Percentiles rank a stretch among this genome's conserved stretches.
Evolutionary conservation across 345 rosid genomes (phyloP).

Genomic region (Tarenaya hassleriana): DNA sequence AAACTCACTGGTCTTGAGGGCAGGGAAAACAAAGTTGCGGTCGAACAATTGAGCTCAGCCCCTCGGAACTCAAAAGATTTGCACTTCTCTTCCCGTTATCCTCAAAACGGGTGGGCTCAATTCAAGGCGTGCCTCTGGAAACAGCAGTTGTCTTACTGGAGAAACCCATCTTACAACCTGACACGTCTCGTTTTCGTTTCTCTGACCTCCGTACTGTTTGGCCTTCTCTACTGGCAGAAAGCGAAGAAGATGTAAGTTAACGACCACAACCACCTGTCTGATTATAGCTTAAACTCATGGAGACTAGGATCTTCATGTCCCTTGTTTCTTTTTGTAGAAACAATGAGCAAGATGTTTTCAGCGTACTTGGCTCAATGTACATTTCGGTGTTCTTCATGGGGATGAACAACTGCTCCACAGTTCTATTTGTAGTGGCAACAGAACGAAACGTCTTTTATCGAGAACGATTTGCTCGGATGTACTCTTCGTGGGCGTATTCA

Average conservation of each 20-base stretch:
- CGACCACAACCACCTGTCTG: too few species aligned
- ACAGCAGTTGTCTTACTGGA: slow-evolving; percentile 53
- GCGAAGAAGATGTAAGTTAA: slow-evolving; percentile 45
- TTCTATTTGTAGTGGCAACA: slow-evolving; percentile 25
- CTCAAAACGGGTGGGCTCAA: slow-evolving; percentile 39
- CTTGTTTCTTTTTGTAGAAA: slow-evolving; percentile 21
- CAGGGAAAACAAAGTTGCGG: slow-evolving; percentile 32
- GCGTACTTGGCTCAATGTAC: slow-evolving; percentile 32
- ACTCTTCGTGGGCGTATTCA: slow-evolving; percentile 42
- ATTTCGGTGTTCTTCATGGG: slow-evolving; percentile 27
- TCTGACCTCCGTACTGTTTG: slow-evolving; percentile 32
- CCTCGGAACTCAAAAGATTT: slow-evolving; percentile 26
- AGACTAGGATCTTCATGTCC: neutral
- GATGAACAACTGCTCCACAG: slow-evolving; percentile 31
- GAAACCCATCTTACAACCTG: slow-evolving; percentile 50
- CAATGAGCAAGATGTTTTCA: slow-evolving; percentile 32
- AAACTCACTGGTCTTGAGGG: neutral
- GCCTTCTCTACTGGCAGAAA: slow-evolving; percentile 42
- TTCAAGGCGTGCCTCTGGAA: slow-evolving; percentile 58
- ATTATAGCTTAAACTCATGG: neutral
- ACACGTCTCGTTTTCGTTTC: slow-evolving; percentile 28
- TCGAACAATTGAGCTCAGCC: slow-evolving; percentile 27
- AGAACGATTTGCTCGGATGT: slow-evolving; percentile 39
- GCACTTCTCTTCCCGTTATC: slow-evolving; percentile 29
- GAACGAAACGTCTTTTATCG: slow-evolving; percentile 36